Percentiles rank a stretch among this genome's conserved stretches.
Evolutionary conservation across 371 early-diverging fungal species (phyloP).

Genomic region (Choanephora cucurbitarum): DNA sequence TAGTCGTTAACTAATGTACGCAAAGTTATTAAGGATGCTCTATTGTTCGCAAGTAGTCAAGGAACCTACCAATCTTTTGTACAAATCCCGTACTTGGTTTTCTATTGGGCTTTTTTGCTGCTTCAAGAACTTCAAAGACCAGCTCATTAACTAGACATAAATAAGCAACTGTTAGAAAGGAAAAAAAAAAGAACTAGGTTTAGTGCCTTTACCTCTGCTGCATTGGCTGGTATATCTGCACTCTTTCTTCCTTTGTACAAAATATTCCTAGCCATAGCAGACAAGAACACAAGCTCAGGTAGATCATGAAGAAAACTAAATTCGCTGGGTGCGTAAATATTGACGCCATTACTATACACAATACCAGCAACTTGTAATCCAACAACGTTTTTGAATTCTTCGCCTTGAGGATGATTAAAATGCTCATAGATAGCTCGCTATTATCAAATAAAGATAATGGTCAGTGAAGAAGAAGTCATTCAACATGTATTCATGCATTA

Average conservation of each 20-base stretch:
- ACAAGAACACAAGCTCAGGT: constrained; percentile 47
- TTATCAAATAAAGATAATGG: constrained; percentile 3
- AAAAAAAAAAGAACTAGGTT: background rate
- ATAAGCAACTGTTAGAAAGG: background rate
- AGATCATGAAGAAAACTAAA: constrained; percentile 44
- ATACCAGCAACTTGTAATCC: constrained; percentile 59
- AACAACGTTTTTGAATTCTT: constrained; percentile 34
- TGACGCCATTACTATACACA: constrained; percentile 50
- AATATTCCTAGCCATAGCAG: constrained; percentile 43
- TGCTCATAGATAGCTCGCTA: constrained; percentile 51
- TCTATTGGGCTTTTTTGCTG: constrained; percentile 1
- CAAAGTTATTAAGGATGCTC: no score
- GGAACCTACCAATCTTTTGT: background rate
- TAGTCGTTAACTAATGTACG: background rate
- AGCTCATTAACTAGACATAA: constrained; percentile 39
- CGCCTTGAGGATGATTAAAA: constrained; percentile 32
- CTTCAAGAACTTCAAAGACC: constrained; percentile 41
- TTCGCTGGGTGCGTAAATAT: constrained; percentile 46
- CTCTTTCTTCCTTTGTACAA: constrained; percentile 23
- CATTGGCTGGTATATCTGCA: constrained; percentile 40
- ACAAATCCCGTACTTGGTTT: background rate
- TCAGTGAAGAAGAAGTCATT: background rate
- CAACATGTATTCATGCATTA: constrained; percentile 25
- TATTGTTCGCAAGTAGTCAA: background rate
- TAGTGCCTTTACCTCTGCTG: constrained; percentile 54